Percentiles rank a stretch among this genome's conserved stretches.
Conservation (phyloP, 2,329 filamentous ascomycete genomes). For the Ceratocystis destructans region DNA sequence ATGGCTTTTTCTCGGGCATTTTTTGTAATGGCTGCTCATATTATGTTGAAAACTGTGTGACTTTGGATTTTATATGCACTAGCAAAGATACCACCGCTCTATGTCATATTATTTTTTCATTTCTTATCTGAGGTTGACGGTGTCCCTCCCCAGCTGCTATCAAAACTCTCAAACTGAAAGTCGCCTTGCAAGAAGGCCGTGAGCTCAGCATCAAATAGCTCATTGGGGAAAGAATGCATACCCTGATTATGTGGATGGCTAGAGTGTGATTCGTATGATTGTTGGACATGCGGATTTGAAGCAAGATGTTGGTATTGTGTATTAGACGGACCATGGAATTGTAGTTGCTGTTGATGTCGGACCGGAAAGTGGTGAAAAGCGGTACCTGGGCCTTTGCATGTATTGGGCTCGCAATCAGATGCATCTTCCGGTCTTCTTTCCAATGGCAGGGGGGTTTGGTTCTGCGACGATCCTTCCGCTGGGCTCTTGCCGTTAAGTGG, state of each 20-base stretch:
- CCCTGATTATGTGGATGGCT: neutral
- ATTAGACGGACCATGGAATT: neutral
- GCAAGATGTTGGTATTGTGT: neutral
- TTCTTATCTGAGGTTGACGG: neutral
- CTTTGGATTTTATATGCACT: neutral
- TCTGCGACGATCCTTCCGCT: neutral
- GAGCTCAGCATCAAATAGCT: slow-evolving; percentile 16
- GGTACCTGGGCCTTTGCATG: neutral
- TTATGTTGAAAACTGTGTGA: too few relatives aligned
- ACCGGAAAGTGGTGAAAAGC: neutral
- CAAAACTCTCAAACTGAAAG: slow-evolving; percentile 13
- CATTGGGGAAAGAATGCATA: slow-evolving; percentile 16
- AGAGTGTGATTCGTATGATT: neutral
- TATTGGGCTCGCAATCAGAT: neutral
- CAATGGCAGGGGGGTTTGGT: neutral
- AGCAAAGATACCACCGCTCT: neutral
- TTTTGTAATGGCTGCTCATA: neutral
- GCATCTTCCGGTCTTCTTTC: neutral
- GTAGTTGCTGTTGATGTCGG: neutral
- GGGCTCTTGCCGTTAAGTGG: slow-evolving; percentile 18
- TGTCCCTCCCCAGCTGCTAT: slow-evolving; percentile 1
- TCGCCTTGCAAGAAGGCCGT: slow-evolving; percentile 15
- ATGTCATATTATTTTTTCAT: neutral
- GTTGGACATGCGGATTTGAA: neutral
- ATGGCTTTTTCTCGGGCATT: neutral